A percentile compares a stretch with the other conserved stretches of the same genome.
These are phyloP conservation scores for Phlegmacium glaucopus DNA, from an alignment of 768 basidiomycete genomes.

Conservation along the genomic window DNA sequence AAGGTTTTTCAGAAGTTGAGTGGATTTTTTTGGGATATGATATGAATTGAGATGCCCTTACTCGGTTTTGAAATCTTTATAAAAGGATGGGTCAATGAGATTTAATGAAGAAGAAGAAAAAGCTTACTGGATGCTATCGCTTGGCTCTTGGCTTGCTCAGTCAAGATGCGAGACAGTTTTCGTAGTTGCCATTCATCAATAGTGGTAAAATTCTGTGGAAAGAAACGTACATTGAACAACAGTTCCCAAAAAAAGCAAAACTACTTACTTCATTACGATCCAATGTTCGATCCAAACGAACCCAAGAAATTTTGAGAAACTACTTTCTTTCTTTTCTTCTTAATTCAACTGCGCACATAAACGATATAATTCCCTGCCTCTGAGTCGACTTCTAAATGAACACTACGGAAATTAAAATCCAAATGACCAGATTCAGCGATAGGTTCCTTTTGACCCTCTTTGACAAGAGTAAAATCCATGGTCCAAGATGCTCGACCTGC, in stretches of 20 bases:
- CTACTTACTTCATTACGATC: constrained; percentile 16
- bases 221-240: background rate
- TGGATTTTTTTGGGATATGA: background rate
- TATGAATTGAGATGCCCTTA: constrained; percentile 7
- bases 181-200: constrained; percentile 34
- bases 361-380: constrained; percentile 43
- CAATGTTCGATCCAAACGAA: constrained; percentile 29
- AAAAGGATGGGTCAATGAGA: background rate
- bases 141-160: constrained; percentile 42
- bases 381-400: constrained; percentile 40
- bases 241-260: no score
- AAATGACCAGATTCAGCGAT: constrained; percentile 34
- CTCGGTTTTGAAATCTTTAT: constrained; percentile 33
- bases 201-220: constrained; percentile 13
- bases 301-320: no score
- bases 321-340: no score
- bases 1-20: background rate
- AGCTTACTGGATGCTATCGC: constrained; percentile 46
- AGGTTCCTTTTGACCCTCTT: constrained; percentile 38
- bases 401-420: constrained; percentile 35
- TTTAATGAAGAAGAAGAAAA: constrained; percentile 1
- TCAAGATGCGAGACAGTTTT: constrained; percentile 38
- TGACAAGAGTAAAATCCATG: constrained; percentile 49
- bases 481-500: constrained; percentile 41
- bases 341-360: constrained; percentile 37